phyloP scores from a whole-genome alignment of 2,329 filamentous ascomycete species.

The Aureobasidium sp. region DNA sequence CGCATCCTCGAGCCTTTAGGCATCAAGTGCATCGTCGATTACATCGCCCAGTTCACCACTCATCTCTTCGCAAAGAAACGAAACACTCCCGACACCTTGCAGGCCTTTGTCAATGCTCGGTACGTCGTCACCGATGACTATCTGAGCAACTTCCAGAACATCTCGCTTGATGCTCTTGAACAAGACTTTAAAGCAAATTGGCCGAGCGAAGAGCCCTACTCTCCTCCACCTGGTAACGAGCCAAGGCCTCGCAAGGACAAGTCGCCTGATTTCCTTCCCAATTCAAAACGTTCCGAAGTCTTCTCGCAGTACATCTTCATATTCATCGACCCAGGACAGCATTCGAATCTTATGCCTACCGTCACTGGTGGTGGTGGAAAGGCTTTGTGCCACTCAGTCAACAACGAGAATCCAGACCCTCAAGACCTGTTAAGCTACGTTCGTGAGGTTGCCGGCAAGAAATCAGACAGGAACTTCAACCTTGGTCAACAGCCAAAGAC shows the following conservation, averaged over 20 bases:
- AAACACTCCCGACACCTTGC: slow-evolving; percentile 88
- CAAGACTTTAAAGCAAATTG: slow-evolving; percentile 81
- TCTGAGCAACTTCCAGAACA: slow-evolving; percentile 48
- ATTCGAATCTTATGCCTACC: slow-evolving; percentile 75
- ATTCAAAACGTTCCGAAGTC: slow-evolving; percentile 71
- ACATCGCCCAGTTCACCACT: slow-evolving; percentile 75
- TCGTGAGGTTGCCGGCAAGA: slow-evolving; percentile 77
- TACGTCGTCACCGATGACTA: slow-evolving; percentile 80
- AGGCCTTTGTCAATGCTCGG: slow-evolving; percentile 84
- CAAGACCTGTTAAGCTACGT: slow-evolving; percentile 84
- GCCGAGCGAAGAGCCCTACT: slow-evolving; percentile 76
- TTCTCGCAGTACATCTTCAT: slow-evolving; percentile 93
- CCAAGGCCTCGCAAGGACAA: slow-evolving; percentile 63
- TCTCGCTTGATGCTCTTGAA: slow-evolving; percentile 63
- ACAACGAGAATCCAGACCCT: slow-evolving; percentile 65
- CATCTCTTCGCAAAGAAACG: slow-evolving; percentile 91
- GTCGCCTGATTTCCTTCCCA: slow-evolving; percentile 75
- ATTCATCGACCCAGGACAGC: slow-evolving; percentile 82
- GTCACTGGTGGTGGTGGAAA: slow-evolving; percentile 88
- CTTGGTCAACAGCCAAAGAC: slow-evolving; percentile 32
- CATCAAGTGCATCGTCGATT: slow-evolving; percentile 84
- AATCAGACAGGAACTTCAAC: slow-evolving; percentile 50
- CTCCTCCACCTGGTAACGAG: slow-evolving; percentile 82
- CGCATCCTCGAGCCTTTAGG: slow-evolving; percentile 83
- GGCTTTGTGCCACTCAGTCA: slow-evolving; percentile 71